phyloP scores from a whole-genome alignment of 331 rosid genomes.

The Cydonia oblonga region DNA sequence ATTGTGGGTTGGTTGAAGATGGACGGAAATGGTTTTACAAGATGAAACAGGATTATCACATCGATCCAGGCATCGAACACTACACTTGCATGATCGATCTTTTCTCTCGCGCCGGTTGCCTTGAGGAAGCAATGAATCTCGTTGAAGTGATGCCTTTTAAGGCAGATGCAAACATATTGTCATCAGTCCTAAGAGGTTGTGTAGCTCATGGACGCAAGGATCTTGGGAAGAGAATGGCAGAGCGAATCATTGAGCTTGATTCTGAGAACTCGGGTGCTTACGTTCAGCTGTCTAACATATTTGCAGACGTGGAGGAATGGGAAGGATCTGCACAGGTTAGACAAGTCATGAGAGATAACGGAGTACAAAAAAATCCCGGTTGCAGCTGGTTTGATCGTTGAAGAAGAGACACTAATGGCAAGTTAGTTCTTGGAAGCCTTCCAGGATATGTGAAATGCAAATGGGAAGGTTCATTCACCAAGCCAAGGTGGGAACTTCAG shows the following conservation, averaged over 20 bases:
- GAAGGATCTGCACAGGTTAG: slow-evolving; percentile 61
- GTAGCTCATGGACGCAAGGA: slow-evolving; percentile 43
- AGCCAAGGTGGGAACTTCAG: background rate
- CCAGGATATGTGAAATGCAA: background rate
- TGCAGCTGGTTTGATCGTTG: slow-evolving; percentile 58
- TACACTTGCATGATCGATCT: slow-evolving; percentile 69
- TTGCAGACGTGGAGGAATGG: slow-evolving; percentile 61
- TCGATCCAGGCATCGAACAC: slow-evolving; percentile 53
- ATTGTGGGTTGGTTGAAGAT: slow-evolving; percentile 62
- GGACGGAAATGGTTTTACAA: slow-evolving; percentile 47
- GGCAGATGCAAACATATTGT: slow-evolving; percentile 61
- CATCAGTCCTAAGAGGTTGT: slow-evolving; percentile 66
- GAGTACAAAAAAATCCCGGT: slow-evolving; percentile 45
- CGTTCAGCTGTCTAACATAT: slow-evolving; percentile 57
- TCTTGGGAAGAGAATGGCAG: slow-evolving; percentile 54
- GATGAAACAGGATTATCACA: slow-evolving; percentile 42
- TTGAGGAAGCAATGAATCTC: slow-evolving; percentile 49
- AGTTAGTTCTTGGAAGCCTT: background rate
- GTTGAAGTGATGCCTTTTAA: slow-evolving; percentile 55
- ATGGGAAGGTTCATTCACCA: background rate
- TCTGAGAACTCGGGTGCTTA: slow-evolving; percentile 57
- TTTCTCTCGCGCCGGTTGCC: slow-evolving; percentile 56
- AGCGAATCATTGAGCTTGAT: slow-evolving; percentile 48
- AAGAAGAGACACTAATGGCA: slow-evolving; percentile 6
- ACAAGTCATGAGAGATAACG: slow-evolving; percentile 40